phyloP scores from a whole-genome alignment of 2,329 filamentous ascomycete species.

The Chrysoporthe deuterocubensis region DNA sequence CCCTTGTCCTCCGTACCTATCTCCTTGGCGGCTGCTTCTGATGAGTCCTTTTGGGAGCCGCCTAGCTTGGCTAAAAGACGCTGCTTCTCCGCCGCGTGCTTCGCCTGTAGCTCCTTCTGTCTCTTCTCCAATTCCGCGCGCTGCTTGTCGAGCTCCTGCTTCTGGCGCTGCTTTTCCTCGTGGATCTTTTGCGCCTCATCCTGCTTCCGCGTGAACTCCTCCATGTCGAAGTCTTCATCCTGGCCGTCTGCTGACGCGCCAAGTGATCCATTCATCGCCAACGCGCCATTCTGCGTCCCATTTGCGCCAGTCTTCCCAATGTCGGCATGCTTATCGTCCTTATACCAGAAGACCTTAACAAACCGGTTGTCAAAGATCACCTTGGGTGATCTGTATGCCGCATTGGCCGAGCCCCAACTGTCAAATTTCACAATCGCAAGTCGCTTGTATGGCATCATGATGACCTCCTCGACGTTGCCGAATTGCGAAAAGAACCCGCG shows the following conservation, averaged over 20 bases:
- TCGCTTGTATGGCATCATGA: constrained; percentile 68
- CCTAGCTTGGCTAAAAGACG: constrained; percentile 65
- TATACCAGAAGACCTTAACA: constrained; percentile 82
- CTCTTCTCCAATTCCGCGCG: constrained; percentile 68
- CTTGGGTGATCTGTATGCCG: constrained; percentile 76
- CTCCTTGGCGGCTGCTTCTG: background rate
- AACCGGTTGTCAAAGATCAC: constrained; percentile 85
- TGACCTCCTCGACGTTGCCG: constrained; percentile 66
- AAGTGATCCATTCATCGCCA: constrained; percentile 30
- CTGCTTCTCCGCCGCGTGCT: constrained; percentile 67
- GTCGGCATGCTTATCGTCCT: constrained; percentile 50
- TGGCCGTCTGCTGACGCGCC: constrained; percentile 42
- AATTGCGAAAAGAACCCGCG: constrained; percentile 74
- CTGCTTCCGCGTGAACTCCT: constrained; percentile 71
- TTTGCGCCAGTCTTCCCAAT: constrained; percentile 37
- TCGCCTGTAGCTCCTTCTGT: constrained; percentile 63
- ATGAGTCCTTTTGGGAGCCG: constrained; percentile 35
- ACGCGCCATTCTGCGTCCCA: constrained; percentile 36
- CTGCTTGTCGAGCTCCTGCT: constrained; percentile 64
- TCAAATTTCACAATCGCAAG: constrained; percentile 73
- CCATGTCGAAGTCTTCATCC: constrained; percentile 62
- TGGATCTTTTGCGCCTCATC: constrained; percentile 72
- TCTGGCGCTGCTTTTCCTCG: constrained; percentile 67
- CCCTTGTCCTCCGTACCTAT: constrained; percentile 29
- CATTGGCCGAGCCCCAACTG: constrained; percentile 66